Conservation (phyloP, 2,329 filamentous ascomycete genomes). For the Rutstroemia sp. region DNA sequence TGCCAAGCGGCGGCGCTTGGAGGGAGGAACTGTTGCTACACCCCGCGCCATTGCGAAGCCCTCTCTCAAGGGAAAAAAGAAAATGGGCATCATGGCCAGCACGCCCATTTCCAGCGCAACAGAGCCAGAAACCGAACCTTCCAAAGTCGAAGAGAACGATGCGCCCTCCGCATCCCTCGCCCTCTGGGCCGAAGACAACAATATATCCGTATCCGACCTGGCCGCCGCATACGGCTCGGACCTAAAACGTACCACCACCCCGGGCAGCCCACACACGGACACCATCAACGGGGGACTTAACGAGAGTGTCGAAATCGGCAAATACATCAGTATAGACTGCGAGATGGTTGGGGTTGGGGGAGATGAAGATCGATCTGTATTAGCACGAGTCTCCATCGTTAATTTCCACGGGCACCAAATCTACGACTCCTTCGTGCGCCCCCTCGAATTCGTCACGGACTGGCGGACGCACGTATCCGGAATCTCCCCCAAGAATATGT, state of each 20-base stretch:
- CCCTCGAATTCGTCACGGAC: slow-evolving; percentile 72
- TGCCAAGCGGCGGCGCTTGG: slow-evolving; percentile 29
- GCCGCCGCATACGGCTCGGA: slow-evolving; percentile 55
- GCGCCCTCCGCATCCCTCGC: slow-evolving; percentile 47
- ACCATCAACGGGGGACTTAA: slow-evolving; percentile 58
- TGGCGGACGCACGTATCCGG: slow-evolving; percentile 87
- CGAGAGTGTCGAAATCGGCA: slow-evolving; percentile 62
- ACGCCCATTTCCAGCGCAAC: slow-evolving; percentile 30
- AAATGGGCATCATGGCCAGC: slow-evolving; percentile 53
- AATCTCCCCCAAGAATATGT: slow-evolving; percentile 67
- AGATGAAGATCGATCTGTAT: slow-evolving; percentile 60
- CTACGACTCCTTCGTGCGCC: slow-evolving; percentile 87
- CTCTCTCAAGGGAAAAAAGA: slow-evolving; percentile 14
- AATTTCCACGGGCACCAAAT: slow-evolving; percentile 90
- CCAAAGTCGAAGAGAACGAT: slow-evolving; percentile 29
- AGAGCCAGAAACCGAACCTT: neutral
- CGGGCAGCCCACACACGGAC: slow-evolving; percentile 38
- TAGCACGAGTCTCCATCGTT: slow-evolving; percentile 83
- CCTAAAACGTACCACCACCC: slow-evolving; percentile 38
- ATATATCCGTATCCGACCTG: slow-evolving; percentile 52
- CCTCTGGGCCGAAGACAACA: slow-evolving; percentile 54
- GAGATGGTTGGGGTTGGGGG: slow-evolving; percentile 93
- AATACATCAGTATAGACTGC: slow-evolving; percentile 90
- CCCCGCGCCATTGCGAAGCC: neutral
- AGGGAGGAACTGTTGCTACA: slow-evolving; percentile 14